Percentiles rank a stretch among this genome's conserved stretches.
Conservation (phyloP, 257 asterid genomes). For the Misopates orontium region DNA sequence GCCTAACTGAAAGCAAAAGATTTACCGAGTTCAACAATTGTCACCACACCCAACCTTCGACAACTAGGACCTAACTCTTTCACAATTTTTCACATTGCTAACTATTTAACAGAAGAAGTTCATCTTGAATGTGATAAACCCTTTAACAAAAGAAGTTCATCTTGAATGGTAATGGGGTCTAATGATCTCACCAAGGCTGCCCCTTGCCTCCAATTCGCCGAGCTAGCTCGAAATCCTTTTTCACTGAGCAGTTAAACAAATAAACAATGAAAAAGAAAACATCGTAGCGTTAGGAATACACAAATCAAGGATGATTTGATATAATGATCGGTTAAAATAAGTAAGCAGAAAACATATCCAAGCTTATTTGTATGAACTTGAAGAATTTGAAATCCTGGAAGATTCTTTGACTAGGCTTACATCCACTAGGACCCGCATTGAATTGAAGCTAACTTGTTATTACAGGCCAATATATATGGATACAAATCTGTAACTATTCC, state of each 20-base stretch:
- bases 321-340: not conserved
- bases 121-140: not conserved
- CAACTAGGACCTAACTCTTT: not conserved
- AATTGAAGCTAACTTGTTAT: not conserved
- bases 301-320: constrained; percentile 2
- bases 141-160: not conserved
- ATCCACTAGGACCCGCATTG: not conserved
- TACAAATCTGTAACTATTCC: not conserved
- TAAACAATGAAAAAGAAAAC: not conserved
- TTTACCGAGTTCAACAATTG: not conserved
- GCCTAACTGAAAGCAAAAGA: not conserved
- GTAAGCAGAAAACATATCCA: not conserved
- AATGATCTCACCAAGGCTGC: constrained; percentile 61
- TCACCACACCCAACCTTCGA: too few relatives aligned
- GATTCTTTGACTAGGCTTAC: not conserved
- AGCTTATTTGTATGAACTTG: not conserved
- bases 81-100: not conserved
- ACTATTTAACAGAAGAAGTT: not conserved
- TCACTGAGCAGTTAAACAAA: constrained; percentile 56
- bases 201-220: constrained; percentile 92
- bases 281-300: constrained; percentile 24
- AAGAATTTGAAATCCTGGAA: not conserved
- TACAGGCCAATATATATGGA: not conserved
- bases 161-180: not conserved
- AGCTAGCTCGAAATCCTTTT: constrained; percentile 88